Evolutionary conservation across 2,329 filamentous ascomycete genomes (phyloP).

Genomic region (Exophiala aquamarina): DNA sequence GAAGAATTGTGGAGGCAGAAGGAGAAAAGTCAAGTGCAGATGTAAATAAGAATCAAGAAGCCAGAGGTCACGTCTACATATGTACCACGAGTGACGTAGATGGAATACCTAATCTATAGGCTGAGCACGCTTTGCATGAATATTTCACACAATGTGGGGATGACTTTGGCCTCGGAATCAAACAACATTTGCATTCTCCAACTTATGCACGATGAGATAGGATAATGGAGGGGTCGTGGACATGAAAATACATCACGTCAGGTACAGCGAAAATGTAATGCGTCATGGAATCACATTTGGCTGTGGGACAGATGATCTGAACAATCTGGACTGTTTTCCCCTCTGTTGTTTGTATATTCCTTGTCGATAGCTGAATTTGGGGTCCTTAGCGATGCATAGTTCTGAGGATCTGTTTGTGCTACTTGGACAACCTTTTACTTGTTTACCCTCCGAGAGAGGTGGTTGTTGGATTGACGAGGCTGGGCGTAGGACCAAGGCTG

Average conservation of each 20-base stretch:
- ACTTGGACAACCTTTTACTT: too few species aligned
- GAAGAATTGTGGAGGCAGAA: neutral
- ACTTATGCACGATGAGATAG: too few species aligned
- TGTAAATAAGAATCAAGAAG: neutral
- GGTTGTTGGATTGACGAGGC: too few species aligned
- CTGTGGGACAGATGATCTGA: neutral
- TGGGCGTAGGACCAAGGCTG: too few species aligned
- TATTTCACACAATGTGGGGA: neutral
- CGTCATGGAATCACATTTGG: slow-evolving; percentile 1
- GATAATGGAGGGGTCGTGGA: slow-evolving; percentile 4
- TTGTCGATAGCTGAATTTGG: too few species aligned
- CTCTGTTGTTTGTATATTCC: too few species aligned
- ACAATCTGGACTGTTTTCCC: too few species aligned
- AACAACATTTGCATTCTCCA: neutral
- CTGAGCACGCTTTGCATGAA: too few species aligned
- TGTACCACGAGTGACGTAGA: slow-evolving; percentile 12
- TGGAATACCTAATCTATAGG: neutral
- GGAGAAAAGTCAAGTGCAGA: neutral
- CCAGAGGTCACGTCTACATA: slow-evolving; percentile 2
- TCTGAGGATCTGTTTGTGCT: too few species aligned
- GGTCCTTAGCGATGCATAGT: too few species aligned
- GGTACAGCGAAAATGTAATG: slow-evolving; percentile 3
- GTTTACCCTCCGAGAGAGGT: too few species aligned
- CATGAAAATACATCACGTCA: slow-evolving; percentile 4
- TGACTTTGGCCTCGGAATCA: neutral